phyloP scores from a whole-genome alignment of 108 stramenopile genomes.

The Conticribra guillardii region DNA sequence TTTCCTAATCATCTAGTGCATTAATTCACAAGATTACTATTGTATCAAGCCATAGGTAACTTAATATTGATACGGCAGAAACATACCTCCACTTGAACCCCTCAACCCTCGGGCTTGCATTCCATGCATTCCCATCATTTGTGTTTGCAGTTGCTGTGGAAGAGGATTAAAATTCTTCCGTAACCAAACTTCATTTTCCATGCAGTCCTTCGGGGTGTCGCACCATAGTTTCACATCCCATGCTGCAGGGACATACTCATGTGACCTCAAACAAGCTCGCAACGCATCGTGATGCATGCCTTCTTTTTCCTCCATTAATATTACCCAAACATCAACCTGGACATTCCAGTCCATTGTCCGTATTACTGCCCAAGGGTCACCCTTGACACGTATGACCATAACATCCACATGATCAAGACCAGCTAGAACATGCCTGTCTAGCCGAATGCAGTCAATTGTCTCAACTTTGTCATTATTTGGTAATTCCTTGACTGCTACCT shows the following conservation, averaged over 20 bases:
- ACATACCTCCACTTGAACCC: slow-evolving; percentile 6
- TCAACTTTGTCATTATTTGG: slow-evolving; percentile 4
- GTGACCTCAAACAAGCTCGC: slow-evolving; percentile 38
- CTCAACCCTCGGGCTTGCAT: slow-evolving; percentile 14
- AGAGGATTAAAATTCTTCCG: slow-evolving; percentile 56
- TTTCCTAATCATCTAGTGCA: no score
- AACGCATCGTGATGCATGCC: slow-evolving; percentile 42
- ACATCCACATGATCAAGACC: slow-evolving; percentile 52
- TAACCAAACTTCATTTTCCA: slow-evolving; percentile 61
- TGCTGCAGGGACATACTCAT: slow-evolving; percentile 56
- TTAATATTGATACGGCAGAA: neutral
- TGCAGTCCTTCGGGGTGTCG: slow-evolving; percentile 40
- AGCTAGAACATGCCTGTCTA: slow-evolving; percentile 34
- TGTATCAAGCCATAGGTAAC: no score
- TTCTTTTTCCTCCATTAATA: slow-evolving; percentile 44
- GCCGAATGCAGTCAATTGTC: slow-evolving; percentile 39
- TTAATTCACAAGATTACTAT: no score
- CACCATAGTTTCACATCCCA: slow-evolving; percentile 68
- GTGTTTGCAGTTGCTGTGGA: slow-evolving; percentile 12
- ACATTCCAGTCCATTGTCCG: slow-evolving; percentile 59
- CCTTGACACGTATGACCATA: slow-evolving; percentile 51
- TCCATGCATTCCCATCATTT: slow-evolving; percentile 1
- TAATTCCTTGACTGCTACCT: slow-evolving; percentile 12
- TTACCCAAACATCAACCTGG: slow-evolving; percentile 53
- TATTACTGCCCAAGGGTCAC: slow-evolving; percentile 53